These are phyloP conservation scores for Phytophthora rubi DNA, from an alignment of 352 stramenopile genomes.

Conservation along the genomic window DNA sequence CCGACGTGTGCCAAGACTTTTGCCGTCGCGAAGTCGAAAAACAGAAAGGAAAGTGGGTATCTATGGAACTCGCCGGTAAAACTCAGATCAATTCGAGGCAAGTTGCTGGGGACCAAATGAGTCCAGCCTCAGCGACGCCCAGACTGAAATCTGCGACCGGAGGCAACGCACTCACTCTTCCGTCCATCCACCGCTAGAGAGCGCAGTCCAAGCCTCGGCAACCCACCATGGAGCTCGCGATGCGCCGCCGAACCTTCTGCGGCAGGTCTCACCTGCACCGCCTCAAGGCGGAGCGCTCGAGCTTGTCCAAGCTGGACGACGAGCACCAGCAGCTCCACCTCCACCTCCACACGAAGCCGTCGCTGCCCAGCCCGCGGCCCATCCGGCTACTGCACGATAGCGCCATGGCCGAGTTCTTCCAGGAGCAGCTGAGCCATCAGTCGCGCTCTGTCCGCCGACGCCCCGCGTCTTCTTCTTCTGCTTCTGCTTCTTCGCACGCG, in stretches of 20 bases:
- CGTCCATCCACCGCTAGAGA: conserved; percentile 14
- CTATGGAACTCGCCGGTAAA: conserved; percentile 16
- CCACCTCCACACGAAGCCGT: neutral
- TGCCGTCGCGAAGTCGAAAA: conserved; percentile 12
- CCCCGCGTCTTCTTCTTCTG: conserved; percentile 13
- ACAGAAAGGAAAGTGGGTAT: conserved; percentile 11
- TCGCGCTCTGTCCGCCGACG: conserved; percentile 14
- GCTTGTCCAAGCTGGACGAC: conserved; percentile 39
- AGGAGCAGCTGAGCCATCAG: conserved; percentile 43
- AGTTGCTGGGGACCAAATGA: neutral
- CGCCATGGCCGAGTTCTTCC: conserved; percentile 47
- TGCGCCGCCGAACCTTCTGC: conserved; percentile 39
- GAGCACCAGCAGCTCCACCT: conserved; percentile 11
- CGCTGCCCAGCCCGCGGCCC: conserved; percentile 23
- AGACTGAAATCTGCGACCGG: conserved; percentile 14
- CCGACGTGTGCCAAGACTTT: conserved; percentile 17
- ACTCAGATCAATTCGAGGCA: conserved; percentile 35
- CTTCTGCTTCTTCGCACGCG: conserved; percentile 17
- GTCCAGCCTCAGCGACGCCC: neutral
- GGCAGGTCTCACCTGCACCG: conserved; percentile 33
- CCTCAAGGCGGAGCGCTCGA: conserved; percentile 38
- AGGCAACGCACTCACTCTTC: neutral
- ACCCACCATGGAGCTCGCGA: conserved; percentile 30
- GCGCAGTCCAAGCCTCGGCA: neutral
- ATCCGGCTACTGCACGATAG: conserved; percentile 49